Evolutionary conservation across 2,329 filamentous ascomycete species (phyloP).

Genomic region (Meredithiella fracta): DNA sequence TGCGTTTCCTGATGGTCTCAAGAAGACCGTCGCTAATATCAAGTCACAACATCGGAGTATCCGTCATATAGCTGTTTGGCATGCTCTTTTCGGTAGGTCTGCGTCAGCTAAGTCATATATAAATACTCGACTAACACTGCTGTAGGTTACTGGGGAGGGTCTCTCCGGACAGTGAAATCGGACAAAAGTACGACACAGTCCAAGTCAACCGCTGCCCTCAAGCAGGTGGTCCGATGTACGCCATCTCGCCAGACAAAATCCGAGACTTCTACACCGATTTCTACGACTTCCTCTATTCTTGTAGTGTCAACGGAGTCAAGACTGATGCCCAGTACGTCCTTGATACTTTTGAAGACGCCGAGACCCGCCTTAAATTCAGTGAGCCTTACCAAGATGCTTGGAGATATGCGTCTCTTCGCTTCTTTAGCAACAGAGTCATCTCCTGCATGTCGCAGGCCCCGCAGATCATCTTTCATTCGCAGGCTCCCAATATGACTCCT

Average conservation of each 20-base stretch:
- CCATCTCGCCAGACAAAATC: constrained; percentile 60
- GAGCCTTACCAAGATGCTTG: constrained; percentile 72
- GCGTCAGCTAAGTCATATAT: not conserved
- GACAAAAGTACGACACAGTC: constrained; percentile 61
- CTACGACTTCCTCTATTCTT: constrained; percentile 59
- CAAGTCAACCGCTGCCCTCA: constrained; percentile 30
- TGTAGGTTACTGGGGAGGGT: constrained; percentile 82
- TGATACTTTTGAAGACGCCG: constrained; percentile 54
- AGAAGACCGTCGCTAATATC: constrained; percentile 51
- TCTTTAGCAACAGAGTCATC: constrained; percentile 65
- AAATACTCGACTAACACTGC: not conserved
- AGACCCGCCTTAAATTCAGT: constrained; percentile 54
- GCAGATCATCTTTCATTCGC: constrained; percentile 69
- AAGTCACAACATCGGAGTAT: constrained; percentile 54
- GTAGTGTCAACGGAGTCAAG: constrained; percentile 75
- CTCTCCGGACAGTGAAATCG: constrained; percentile 55
- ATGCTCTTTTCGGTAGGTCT: constrained; percentile 46
- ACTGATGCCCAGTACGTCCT: constrained; percentile 85
- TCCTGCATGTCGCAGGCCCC: constrained; percentile 92
- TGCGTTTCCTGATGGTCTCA: constrained; percentile 67
- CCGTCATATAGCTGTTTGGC: constrained; percentile 82
- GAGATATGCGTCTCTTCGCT: constrained; percentile 57
- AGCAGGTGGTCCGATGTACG: constrained; percentile 49
- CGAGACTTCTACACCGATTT: constrained; percentile 75
- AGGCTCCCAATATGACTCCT: constrained; percentile 60